phyloP scores from a whole-genome alignment of 2,329 filamentous ascomycete genomes.

The Cercospora berteroae region DNA sequence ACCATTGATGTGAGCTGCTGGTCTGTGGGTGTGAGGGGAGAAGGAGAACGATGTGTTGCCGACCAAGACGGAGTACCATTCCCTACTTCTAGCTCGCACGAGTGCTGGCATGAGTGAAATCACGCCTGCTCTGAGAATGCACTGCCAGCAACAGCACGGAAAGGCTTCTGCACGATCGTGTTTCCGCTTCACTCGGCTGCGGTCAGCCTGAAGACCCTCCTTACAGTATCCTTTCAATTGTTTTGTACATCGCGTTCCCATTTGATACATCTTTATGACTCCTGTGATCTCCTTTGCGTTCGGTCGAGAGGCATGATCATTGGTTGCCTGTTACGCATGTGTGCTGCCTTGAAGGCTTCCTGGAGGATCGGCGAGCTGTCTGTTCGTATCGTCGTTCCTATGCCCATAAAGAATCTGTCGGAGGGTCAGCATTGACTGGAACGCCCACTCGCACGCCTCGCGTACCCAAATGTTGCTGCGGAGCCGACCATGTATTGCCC shows the following conservation, averaged over 20 bases:
- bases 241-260: background rate
- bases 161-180: background rate
- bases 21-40: background rate
- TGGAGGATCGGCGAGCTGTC: slow-evolving; percentile 76
- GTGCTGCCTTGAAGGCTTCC: slow-evolving; percentile 72
- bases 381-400: slow-evolving; percentile 92
- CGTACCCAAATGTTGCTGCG: slow-evolving; percentile 91
- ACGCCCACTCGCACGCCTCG: background rate
- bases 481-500: slow-evolving; percentile 97
- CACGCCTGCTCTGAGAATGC: background rate
- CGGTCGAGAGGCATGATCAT: slow-evolving; percentile 61
- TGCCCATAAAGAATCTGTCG: slow-evolving; percentile 90
- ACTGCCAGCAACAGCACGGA: background rate
- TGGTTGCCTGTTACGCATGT: slow-evolving; percentile 59
- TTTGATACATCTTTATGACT: slow-evolving; percentile 10
- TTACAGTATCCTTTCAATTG: background rate
- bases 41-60: background rate
- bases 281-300: slow-evolving; percentile 17
- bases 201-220: background rate
- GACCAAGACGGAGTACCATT: background rate
- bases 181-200: background rate
- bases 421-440: background rate
- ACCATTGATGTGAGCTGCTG: background rate
- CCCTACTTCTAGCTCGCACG: background rate
- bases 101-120: background rate